Conservation (phyloP, 1,284 basidiomycete species). For the Mrakiaceae sp. region DNA sequence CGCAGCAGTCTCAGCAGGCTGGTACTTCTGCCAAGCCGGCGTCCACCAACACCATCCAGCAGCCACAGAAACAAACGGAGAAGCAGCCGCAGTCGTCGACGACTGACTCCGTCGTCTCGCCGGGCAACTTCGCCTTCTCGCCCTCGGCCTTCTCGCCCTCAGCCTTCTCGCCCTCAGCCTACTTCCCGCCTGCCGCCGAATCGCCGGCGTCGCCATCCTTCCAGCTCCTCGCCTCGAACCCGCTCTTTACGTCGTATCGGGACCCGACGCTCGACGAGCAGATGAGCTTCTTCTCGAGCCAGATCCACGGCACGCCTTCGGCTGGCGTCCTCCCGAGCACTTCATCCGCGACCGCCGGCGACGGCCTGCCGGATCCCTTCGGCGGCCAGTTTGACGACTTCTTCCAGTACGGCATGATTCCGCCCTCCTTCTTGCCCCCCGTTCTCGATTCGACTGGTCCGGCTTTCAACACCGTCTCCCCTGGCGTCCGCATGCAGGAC, state of each 20-base stretch:
- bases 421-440: neutral
- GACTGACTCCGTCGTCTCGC: neutral
- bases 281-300: neutral
- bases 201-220: constrained; percentile 2
- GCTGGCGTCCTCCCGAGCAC: neutral
- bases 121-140: neutral
- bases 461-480: neutral
- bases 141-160: neutral
- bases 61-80: neutral
- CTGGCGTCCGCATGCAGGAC: neutral
- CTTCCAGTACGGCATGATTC: constrained; percentile 1
- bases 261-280: constrained; percentile 1
- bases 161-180: neutral
- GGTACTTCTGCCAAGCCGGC: no score
- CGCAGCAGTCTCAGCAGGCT: no score
- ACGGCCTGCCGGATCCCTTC: constrained; percentile 9
- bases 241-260: constrained; percentile 14
- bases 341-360: neutral
- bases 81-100: neutral
- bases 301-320: neutral
- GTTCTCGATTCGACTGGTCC: neutral
- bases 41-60: neutral
- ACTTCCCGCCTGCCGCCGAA: neutral
- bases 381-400: constrained; percentile 14
- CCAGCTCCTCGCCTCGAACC: constrained; percentile 14